Evolutionary conservation across 495 filamentous ascomycete genomes (phyloP), one percentile per base, ranked within the genome.

Genomic region (Chaetomidium leptoderma): DNA sequence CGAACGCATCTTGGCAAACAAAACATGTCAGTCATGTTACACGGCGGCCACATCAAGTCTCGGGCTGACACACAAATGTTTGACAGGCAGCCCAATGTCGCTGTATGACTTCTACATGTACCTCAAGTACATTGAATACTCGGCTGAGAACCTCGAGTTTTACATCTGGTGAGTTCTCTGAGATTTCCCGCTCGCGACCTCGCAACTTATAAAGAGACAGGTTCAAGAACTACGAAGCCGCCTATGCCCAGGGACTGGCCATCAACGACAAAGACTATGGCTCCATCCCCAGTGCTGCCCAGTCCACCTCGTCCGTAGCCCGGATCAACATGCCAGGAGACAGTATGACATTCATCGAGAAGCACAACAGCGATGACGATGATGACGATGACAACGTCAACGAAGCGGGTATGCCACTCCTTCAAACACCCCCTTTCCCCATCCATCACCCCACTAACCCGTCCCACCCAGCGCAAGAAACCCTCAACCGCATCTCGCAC

Each of bases 151-250:
- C 40, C 79, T 91, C 55, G 85, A 89, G 66, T 86, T 88, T 40
- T 90, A 90, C 65, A 82, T 88, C 27, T 90, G 86, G 87, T 91
- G 88, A 62, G 86, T 86, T n/a, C 26, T 27, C 32, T 6, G 11
- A n/a, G n/a, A 3, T 9, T n/a, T 5, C 47, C 17, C 6, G 4
- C 19, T 23, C 26, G 11, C 4, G 13, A 5, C 17, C 16, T 6
- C 4, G 19, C 3, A 2, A 14, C 33, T 48, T 13, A 51, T 19
- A 26, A 6, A 36, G 7, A 16, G 2, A n/a, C 51, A 73, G 71
- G 71, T 75, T 64, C 67, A 73, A 72, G 57, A 74, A 73, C 64
- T 76, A 73, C 36, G 72, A 76, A 55, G 52, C 60, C 4, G 59
- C 69, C 7, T 71, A 67, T 45, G 59, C 57, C 37, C 64, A 71